Evolutionary conservation across 139 green algal species (phyloP).

Genomic region (Picochlorum sp.): DNA sequence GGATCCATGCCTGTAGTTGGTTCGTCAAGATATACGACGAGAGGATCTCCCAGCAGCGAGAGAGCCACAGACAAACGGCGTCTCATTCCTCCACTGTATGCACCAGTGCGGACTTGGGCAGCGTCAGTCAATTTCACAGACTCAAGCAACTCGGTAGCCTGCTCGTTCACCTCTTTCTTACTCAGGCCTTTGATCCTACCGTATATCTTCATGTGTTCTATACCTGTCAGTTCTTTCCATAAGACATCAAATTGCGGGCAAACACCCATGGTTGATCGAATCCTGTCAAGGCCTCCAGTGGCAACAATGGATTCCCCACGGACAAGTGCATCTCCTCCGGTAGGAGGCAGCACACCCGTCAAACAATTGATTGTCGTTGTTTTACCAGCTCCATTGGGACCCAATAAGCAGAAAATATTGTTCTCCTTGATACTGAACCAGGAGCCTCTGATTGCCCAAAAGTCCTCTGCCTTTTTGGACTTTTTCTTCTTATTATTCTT

Average conservation of each 20-base stretch:
- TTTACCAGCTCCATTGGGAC: slow-evolving; percentile 60
- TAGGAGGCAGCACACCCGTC: slow-evolving; percentile 48
- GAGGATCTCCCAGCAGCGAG: slow-evolving; percentile 81
- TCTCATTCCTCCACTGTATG: slow-evolving; percentile 80
- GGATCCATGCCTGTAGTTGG: slow-evolving; percentile 89
- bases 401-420: slow-evolving; percentile 78
- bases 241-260: slow-evolving; percentile 96
- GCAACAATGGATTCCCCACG: slow-evolving; percentile 57
- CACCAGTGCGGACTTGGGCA: slow-evolving; percentile 3
- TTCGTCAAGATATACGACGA: slow-evolving; percentile 91
- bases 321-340: slow-evolving; percentile 68
- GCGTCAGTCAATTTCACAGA: slow-evolving; percentile 49
- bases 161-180: neutral
- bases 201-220: slow-evolving; percentile 89
- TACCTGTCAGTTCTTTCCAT: slow-evolving; percentile 78
- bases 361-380: slow-evolving; percentile 89
- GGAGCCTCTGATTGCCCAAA: slow-evolving; percentile 69
- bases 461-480: slow-evolving; percentile 21
- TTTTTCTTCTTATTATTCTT: slow-evolving; percentile 4
- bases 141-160: slow-evolving; percentile 18
- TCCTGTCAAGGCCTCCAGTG: slow-evolving; percentile 56
- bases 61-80: slow-evolving; percentile 78
- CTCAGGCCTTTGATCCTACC: slow-evolving; percentile 65
- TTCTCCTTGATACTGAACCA: slow-evolving; percentile 73
- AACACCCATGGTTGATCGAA: slow-evolving; percentile 67